Base-by-base conservation (phyloP, 805 yeast species). In the Kluyveromyces dobzhanskii region DNA sequence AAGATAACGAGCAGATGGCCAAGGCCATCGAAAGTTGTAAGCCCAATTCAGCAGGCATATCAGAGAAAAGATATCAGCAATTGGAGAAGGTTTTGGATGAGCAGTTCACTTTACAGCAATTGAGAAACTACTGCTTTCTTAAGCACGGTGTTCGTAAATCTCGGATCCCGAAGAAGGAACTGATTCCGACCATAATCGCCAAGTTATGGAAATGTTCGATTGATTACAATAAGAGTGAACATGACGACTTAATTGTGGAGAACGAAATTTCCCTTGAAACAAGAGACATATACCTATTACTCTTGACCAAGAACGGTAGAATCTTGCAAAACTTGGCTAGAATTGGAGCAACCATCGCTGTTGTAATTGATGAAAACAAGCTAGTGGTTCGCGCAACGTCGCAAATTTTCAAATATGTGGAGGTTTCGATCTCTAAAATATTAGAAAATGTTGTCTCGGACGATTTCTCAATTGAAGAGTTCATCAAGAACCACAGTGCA, bases 221-320 rank as follows among this genome's bases (percentile, higher is more conserved):
- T 17, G 44, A 47, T 33, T 48, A 45, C 17, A 23, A 33, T 3
- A 44, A 47, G 25, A 41, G 42, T 28, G 52, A 51, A 27, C 28
- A 44, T 5, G 50, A 51, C 7, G 54, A 50, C 39, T 42, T 53
- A 26, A 45, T 53, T 12, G 39, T 45, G 16, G 55, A 52, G 32
- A 47, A 50, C 28, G 42, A 50, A 19, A 48, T 53, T 10, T 49
- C 49, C 33, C 42, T 51, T 11, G 46, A 46, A 35, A 49, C 49
- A 3, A 45, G 53, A 32, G 56, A 48, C 35, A 49, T 53, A 44
- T 53, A 51, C 38, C 43, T 57, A 12, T 37, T 58, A 25, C 31
- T 58, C 21, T 43, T 56, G 17, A 57, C 63, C 9, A 50, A 57
- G 35, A 57, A 56, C 39, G 62, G 63, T 38, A 58, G 53, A 47